Base-by-base conservation (phyloP, 805 yeast genomes). In the Metschnikowia similis region DNA sequence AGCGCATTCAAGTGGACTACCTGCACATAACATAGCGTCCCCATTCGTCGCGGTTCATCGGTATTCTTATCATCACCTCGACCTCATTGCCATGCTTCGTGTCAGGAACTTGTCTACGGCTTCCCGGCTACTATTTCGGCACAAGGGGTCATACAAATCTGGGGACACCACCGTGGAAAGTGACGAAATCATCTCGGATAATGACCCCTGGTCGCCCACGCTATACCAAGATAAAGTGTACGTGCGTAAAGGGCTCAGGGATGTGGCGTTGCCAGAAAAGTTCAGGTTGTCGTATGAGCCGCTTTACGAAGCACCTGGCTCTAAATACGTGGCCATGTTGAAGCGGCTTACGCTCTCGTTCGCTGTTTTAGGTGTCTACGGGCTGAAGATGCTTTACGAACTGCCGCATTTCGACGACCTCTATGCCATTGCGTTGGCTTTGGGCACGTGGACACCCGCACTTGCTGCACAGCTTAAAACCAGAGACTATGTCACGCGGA, bases 401-500 rank as follows among this genome's bases (percentile, higher is more conserved):
- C 78, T 86, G 17, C 73, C 77, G 1, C 76, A 82, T 42, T 76
- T 83, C 46, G 76, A 77, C 49, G 79, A 77, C 5, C 69, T 75
- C 14, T 67, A 81, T 52, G 79, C 81, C 2, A 55, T 67, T 27
- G 69, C 76, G 1, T 59, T 77, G 5, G 56, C 82, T 4, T 60
- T 80, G 0, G 61, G 80, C 1, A 52, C 81, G 13, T 85, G 88
- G 4, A 65, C 79, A 2, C 94, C 95, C 0, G 64, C 82, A 2
- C 67, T 80, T 2, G 60, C 63, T 4, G 72, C 69, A 9, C 76
- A 74, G 55, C 82, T 74, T 59, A 73, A 81, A 45, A 79, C 88
- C 2, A 70, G 74, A 32, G 83, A 87, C 47, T 85, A 85, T 56
- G 96, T 89, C 30, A 72, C 87, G 2, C 71, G 89, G 53, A 80